Base-by-base conservation (phyloP, 192 early-diverging fungal genomes). In the Coemansia sp. region DNA sequence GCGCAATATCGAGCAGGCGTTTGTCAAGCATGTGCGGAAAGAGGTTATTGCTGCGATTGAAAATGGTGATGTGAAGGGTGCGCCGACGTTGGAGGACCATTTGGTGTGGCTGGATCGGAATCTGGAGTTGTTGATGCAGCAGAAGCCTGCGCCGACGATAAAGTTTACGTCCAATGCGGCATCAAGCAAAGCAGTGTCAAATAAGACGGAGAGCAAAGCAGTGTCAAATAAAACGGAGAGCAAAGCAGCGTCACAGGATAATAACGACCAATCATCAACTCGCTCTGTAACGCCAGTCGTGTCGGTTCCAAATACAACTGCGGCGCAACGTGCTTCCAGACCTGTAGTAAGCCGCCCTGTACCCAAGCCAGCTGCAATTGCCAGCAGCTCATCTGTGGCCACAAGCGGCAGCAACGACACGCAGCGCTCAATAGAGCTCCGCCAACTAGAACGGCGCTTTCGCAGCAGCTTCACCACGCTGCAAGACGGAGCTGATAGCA, bases 61-160 rank as follows among this genome's bases (percentile, higher is more conserved):
- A 10, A 29, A 59, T 13, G 74, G 59, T 13, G 62, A 55, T 32
- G 47, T 62, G 0, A 65, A 74, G 11, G 29, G 22, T 29, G 32
- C 53, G 16, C 75, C 69, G 23, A 63, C 58, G 35, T 51, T 78
- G 3, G 67, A 66, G 19, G 67, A 71, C 35, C 68, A 74, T 41
- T 41, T 82, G 11, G 24, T 76, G 13, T 90, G 88, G 88, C 66
- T 90, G 12, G 88, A 89, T 43, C 64, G 66, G 41, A 86, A 86
- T 37, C 83, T 90, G 62, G 89, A 90, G 55, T 48, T 49, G 14
- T 43, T 89, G 19, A 76, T 90, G 66, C 85, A 86, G 65, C 79
- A 85, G 39, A 70, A 73, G 53, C 83, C 86, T 10, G 86, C 89
- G 1, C 41, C 85, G 2, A 87, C 85, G 0, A 85, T 87, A 23